These are phyloP conservation scores for Apiospora aurea DNA, from an alignment of 2,329 filamentous ascomycete species.

Conservation along the genomic window DNA sequence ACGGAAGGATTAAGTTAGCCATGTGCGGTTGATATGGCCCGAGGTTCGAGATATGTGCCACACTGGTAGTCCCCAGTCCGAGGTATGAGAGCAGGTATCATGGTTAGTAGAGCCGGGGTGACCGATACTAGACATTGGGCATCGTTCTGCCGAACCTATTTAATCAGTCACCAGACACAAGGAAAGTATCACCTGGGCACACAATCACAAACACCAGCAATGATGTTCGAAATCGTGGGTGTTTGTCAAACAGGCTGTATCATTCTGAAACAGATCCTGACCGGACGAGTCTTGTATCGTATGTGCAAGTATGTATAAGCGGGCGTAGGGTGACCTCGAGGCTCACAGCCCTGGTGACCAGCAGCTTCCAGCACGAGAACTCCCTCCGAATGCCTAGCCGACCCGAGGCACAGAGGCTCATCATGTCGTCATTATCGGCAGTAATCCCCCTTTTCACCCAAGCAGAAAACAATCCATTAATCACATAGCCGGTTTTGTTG, in stretches of 20 bases:
- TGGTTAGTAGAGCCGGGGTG: background rate
- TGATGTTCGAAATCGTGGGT: background rate
- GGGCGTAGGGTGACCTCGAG: slow-evolving; percentile 4
- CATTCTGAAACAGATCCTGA: slow-evolving; percentile 19
- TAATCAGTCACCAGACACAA: background rate
- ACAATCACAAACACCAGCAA: slow-evolving; percentile 1
- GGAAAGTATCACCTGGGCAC: background rate
- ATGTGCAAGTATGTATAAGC: slow-evolving; percentile 16
- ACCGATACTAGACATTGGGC: background rate
- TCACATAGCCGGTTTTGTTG: slow-evolving; percentile 26
- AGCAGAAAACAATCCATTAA: slow-evolving; percentile 19
- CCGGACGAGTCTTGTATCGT: slow-evolving; percentile 17
- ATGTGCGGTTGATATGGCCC: background rate
- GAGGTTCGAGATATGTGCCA: background rate
- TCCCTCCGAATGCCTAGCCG: slow-evolving; percentile 17
- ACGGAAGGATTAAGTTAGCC: background rate
- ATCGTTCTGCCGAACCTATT: background rate
- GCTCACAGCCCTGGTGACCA: slow-evolving; percentile 12
- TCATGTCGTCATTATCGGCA: slow-evolving; percentile 23
- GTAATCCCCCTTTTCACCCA: slow-evolving; percentile 16
- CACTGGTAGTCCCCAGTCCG: background rate
- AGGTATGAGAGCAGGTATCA: too few species aligned
- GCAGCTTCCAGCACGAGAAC: slow-evolving; percentile 18
- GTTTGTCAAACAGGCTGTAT: slow-evolving; percentile 14
- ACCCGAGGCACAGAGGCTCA: slow-evolving; percentile 9